Conservation (phyloP, 2,329 filamentous ascomycete genomes). For the Scortechinia acanthostroma region DNA sequence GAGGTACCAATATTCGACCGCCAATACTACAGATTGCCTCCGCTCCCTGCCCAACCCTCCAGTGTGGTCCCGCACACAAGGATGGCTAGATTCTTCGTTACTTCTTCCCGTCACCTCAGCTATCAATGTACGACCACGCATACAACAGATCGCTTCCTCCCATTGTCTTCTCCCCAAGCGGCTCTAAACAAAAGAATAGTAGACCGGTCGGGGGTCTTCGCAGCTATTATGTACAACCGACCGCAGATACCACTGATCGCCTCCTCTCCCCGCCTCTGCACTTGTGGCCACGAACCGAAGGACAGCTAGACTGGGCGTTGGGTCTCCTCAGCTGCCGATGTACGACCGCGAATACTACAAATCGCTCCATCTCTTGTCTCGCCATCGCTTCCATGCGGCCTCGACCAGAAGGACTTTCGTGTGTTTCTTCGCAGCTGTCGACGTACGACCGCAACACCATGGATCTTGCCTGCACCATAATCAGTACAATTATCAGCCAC, state of each 20-base stretch:
- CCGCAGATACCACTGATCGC: not conserved
- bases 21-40: not conserved
- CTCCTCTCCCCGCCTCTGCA: not conserved
- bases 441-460: not conserved
- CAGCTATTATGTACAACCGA: no score
- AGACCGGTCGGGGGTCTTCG: no score
- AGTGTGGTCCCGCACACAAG: not conserved
- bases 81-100: not conserved
- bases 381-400: not conserved
- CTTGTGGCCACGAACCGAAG: not conserved
- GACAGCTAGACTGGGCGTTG: not conserved
- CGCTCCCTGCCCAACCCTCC: not conserved
- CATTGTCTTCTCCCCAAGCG: no score
- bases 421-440: not conserved
- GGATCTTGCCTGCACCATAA: not conserved
- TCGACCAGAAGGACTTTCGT: not conserved
- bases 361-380: not conserved
- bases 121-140: not conserved
- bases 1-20: no score
- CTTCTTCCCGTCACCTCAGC: not conserved
- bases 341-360: constrained; percentile 1
- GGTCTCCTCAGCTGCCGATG: not conserved
- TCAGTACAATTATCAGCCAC: not conserved
- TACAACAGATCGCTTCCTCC: not conserved
- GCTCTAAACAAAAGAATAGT: no score